phyloP scores from a whole-genome alignment of 1,284 basidiomycete species.

The Ceratobasidium sp. region DNA sequence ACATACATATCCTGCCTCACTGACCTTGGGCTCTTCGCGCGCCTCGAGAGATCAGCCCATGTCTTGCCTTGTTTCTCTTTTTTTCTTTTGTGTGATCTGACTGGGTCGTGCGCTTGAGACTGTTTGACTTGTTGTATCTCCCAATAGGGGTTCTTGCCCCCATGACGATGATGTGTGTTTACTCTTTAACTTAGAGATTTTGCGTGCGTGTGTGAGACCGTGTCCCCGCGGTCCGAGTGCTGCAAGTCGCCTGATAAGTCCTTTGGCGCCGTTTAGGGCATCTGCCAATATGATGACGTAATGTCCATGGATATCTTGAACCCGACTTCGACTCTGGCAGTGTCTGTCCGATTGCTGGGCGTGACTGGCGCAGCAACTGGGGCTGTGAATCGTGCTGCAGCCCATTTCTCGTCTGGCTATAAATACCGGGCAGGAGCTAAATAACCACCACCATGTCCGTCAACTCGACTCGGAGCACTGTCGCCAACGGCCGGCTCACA shows the following conservation, averaged over 20 bases:
- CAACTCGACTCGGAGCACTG: conserved; percentile 36
- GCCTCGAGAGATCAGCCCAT: neutral
- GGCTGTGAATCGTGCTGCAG: neutral
- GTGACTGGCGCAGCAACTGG: neutral
- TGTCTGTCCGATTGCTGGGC: conserved; percentile 18
- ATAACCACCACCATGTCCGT: conserved; percentile 18
- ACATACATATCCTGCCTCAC: conserved; percentile 2
- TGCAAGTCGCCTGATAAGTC: neutral
- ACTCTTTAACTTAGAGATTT: conserved; percentile 34
- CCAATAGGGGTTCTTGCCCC: conserved; percentile 27
- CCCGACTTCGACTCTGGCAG: conserved; percentile 26
- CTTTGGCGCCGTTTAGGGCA: conserved; percentile 31
- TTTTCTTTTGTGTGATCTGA: conserved; percentile 7
- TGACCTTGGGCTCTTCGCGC: neutral
- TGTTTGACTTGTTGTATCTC: conserved; percentile 33
- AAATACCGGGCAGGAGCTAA: neutral
- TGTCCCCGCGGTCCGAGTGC: neutral
- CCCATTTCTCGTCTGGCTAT: neutral
- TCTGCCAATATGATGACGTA: conserved; percentile 19
- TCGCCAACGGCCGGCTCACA: conserved; percentile 51
- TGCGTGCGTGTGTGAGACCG: conserved; percentile 28
- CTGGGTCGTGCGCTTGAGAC: conserved; percentile 31
- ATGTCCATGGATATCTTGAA: neutral
- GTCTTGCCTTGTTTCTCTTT: neutral
- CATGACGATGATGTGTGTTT: conserved; percentile 33